Evolutionary conservation across 805 yeast species (phyloP).

Genomic region (Candida sithepensis): DNA sequence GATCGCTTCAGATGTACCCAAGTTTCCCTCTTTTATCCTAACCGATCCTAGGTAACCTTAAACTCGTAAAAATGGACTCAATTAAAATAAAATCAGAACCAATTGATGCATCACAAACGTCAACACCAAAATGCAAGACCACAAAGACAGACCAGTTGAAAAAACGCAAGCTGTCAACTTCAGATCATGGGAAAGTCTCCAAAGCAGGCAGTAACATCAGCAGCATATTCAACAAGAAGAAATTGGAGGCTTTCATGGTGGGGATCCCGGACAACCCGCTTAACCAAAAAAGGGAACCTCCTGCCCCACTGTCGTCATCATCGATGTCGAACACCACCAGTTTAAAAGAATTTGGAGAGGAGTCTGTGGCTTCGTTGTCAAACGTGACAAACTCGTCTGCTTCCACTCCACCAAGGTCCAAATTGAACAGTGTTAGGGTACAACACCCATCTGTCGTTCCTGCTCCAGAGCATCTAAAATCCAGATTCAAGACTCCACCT

Average conservation of each 20-base stretch:
- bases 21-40: not conserved
- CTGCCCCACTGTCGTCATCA: conserved; percentile 1
- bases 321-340: too few relatives aligned
- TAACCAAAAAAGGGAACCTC: not conserved
- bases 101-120: not conserved
- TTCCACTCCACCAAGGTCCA: too few relatives aligned
- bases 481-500: conserved; percentile 5
- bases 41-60: not conserved
- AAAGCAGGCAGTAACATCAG: not conserved
- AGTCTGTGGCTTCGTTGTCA: too few relatives aligned
- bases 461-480: too few relatives aligned
- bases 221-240: not conserved
- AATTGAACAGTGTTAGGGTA: too few relatives aligned
- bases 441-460: too few relatives aligned
- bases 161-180: not conserved
- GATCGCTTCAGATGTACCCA: not conserved
- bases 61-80: not conserved
- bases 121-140: not conserved
- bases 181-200: not conserved
- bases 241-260: not conserved
- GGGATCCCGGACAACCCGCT: not conserved
- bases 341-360: too few relatives aligned
- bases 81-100: conserved; percentile 6
- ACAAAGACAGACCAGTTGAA: not conserved
- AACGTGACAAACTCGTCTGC: too few relatives aligned